Evolutionary conservation across 2,329 filamentous ascomycete genomes (phyloP).

Genomic region (Ophiostoma ulmi): DNA sequence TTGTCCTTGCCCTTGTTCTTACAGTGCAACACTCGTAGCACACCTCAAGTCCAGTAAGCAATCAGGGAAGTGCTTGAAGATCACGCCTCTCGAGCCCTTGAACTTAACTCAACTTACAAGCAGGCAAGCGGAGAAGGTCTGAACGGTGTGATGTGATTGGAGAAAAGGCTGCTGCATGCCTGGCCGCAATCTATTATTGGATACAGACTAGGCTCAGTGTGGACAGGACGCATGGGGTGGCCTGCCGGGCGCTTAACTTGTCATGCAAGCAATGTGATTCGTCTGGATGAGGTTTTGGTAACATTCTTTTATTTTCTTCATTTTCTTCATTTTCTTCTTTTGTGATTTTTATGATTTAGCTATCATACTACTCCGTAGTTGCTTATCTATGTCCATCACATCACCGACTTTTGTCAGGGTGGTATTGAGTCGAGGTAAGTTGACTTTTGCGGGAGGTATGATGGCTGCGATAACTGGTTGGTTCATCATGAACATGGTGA

Average conservation of each 20-base stretch:
- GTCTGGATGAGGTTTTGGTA: background rate
- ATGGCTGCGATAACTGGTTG: background rate
- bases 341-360: background rate
- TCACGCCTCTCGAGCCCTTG: background rate
- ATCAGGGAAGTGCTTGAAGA: constrained; percentile 12
- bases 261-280: constrained; percentile 25
- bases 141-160: constrained; percentile 15
- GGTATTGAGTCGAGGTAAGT: background rate
- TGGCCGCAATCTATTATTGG: constrained; percentile 15
- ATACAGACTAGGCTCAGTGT: background rate
- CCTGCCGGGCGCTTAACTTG: constrained; percentile 27
- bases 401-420: constrained; percentile 7
- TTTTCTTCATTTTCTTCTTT: background rate
- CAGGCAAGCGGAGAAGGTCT: constrained; percentile 5
- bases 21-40: background rate
- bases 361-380: background rate
- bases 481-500: background rate
- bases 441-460: background rate
- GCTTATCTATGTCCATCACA: background rate
- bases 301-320: background rate
- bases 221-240: constrained; percentile 16
- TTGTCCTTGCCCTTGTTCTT: background rate
- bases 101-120: constrained; percentile 9
- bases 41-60: background rate
- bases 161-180: background rate